These are phyloP conservation scores for Leccinum broughii DNA, from an alignment of 768 basidiomycete species.

Conservation along the genomic window DNA sequence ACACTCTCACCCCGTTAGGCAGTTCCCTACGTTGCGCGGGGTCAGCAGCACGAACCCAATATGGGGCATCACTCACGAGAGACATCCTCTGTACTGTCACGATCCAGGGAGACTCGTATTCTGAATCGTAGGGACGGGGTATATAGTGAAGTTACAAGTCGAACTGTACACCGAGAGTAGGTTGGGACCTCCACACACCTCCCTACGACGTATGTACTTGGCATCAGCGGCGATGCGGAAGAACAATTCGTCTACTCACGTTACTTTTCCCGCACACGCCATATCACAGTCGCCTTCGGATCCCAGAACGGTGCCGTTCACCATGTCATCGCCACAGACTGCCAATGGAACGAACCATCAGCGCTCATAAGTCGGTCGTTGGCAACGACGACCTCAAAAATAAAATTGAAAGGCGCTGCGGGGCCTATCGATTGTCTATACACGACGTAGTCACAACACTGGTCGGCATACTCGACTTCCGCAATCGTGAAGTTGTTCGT, in stretches of 20 bases:
- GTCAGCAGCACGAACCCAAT: background rate
- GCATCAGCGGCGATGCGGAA: background rate
- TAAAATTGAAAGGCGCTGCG: background rate
- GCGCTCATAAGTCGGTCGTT: slow-evolving; percentile 4
- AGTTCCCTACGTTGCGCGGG: slow-evolving; percentile 44
- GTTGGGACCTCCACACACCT: slow-evolving; percentile 74
- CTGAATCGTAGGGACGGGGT: slow-evolving; percentile 59
- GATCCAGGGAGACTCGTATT: slow-evolving; percentile 61
- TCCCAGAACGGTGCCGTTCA: slow-evolving; percentile 56
- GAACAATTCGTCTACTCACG: slow-evolving; percentile 41
- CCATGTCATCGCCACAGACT: slow-evolving; percentile 73
- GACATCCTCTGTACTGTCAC: slow-evolving; percentile 68
- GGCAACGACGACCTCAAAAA: background rate
- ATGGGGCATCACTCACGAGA: slow-evolving; percentile 45
- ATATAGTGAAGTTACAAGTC: slow-evolving; percentile 46
- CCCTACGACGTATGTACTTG: slow-evolving; percentile 35
- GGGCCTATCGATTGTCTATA: background rate
- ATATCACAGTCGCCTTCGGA: slow-evolving; percentile 61
- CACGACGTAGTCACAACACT: slow-evolving; percentile 41
- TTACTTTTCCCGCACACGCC: slow-evolving; percentile 68
- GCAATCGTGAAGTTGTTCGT: slow-evolving; percentile 61
- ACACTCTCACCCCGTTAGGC: slow-evolving; percentile 41
- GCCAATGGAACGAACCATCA: slow-evolving; percentile 3
- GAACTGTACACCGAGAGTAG: slow-evolving; percentile 70
- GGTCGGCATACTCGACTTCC: slow-evolving; percentile 61